phyloP scores from a whole-genome alignment of 345 rosid species.

The Boechera stricta region DNA sequence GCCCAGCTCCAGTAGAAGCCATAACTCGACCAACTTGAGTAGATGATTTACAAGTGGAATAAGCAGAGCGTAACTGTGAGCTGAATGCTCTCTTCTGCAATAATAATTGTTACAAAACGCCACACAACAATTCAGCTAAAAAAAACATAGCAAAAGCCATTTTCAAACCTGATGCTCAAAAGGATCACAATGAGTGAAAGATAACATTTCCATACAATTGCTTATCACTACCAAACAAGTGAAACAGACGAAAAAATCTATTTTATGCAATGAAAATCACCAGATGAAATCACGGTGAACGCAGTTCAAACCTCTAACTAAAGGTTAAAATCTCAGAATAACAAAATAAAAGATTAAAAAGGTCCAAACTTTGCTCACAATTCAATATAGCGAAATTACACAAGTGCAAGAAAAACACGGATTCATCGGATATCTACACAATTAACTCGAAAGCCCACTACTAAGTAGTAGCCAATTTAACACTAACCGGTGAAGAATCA shows the following conservation, averaged over 20 bases:
- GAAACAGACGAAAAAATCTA: neutral
- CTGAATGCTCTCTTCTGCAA: constrained; percentile 58
- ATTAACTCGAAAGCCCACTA: neutral
- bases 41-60: constrained; percentile 41
- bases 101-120: neutral
- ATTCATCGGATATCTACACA: neutral
- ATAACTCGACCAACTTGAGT: constrained; percentile 48
- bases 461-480: neutral
- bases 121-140: constrained; percentile 21
- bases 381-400: neutral
- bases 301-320: too few species aligned
- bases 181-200: neutral
- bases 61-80: constrained; percentile 32
- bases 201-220: neutral
- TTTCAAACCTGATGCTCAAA: neutral
- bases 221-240: constrained; percentile 2
- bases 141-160: neutral
- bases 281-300: too few species aligned
- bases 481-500: neutral
- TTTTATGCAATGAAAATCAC: neutral
- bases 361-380: neutral
- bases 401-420: neutral
- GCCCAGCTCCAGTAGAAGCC: constrained; percentile 58
- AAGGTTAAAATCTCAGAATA: neutral
- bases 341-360: neutral